Conservation (phyloP, 192 early-diverging fungal genomes). For the Neocallimastix lanati region DNA sequence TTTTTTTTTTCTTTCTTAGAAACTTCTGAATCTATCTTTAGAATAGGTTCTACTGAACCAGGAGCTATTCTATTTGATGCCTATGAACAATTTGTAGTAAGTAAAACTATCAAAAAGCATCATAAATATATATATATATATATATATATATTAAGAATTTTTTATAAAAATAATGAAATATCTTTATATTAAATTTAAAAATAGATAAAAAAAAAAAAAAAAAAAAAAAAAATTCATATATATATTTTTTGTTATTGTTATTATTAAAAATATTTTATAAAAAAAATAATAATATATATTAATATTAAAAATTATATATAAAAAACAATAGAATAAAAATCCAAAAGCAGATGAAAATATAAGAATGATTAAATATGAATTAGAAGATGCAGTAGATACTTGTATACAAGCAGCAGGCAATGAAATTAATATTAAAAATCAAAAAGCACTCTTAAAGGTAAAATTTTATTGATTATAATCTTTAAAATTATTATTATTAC, state of each 20-base stretch:
- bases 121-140: not conserved
- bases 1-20: too few relatives aligned
- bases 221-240: too few relatives aligned
- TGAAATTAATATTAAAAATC: conserved; percentile 56
- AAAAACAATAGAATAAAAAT: conserved; percentile 45
- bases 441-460: conserved; percentile 67
- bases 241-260: too few relatives aligned
- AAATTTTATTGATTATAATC: too few relatives aligned
- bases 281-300: too few relatives aligned
- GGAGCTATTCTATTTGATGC: conserved; percentile 79
- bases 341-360: conserved; percentile 93
- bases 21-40: conserved; percentile 64
- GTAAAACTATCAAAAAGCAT: too few relatives aligned
- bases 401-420: conserved; percentile 85
- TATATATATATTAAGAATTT: conserved; percentile 4
- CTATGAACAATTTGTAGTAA: conserved; percentile 28
- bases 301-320: too few relatives aligned
- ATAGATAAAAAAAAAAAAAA: too few relatives aligned
- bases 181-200: too few relatives aligned
- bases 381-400: conserved; percentile 70
- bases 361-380: conserved; percentile 58
- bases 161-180: too few relatives aligned
- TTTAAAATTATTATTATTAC: too few relatives aligned
- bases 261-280: too few relatives aligned
- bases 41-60: conserved; percentile 84